Base-by-base conservation (phyloP, 129 eudicot genomes). In the Saussurea involucrata region DNA sequence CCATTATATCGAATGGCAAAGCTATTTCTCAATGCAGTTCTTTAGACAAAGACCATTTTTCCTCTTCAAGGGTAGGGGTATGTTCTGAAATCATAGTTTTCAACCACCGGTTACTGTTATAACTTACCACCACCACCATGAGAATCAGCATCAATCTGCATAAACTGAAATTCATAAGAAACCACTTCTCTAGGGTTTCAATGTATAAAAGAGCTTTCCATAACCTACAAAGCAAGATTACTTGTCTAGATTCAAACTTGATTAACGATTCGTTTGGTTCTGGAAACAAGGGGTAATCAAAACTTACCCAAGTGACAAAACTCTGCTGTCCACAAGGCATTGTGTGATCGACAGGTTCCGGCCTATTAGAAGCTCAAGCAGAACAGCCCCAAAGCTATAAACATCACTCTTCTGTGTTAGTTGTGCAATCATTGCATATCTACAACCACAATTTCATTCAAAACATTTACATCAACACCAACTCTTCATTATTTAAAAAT, bases 301-400 rank as follows among this genome's bases (percentile, higher is more conserved):
- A n/a, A n/a, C n/a, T 68, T 21, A 93, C 98, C 98, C 98, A 93
- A 63, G 98, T 90, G 74, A 93, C 98, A 76, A 93, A 92, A 85
- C 92, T 86, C 76, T 93, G 98, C 76, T 90, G 95, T 29, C 98
- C 96, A 68, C 90, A 87, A 27, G 98, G 98, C 98, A 93, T 88
- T 36, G 92, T 93, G 80, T 90, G 95, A 87, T 93, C 98, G 57
- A 93, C 96, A 27, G 96, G 98, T 73, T 90, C 88, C 98, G 82
- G 55, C 98, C 98, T 8, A 95, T 93, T 73, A 93, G 61, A 72
- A 93, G 98, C 85, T 93, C 98, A 61, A 90, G 82, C 37, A 90
- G 83, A 82, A 93, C 98, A 33, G 90, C 98, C 8, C 96, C 96
- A 80, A 90, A 93, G 73, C 98, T 93, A 76, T 87, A 93, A 31